phyloP scores from a whole-genome alignment of 805 yeast species.

The Kodamaea nitidulidarum region DNA sequence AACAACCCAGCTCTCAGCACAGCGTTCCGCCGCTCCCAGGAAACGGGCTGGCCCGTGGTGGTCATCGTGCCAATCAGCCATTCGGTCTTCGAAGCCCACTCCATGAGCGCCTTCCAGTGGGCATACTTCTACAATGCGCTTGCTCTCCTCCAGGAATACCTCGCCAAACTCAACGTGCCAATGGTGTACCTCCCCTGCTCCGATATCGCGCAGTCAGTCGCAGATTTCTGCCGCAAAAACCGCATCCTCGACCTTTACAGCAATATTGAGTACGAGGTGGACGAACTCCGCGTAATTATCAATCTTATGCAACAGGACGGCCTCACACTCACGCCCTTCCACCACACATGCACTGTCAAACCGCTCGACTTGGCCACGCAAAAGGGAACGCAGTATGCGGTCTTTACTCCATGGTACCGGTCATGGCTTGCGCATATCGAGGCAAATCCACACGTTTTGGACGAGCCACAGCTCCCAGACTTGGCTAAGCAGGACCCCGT shows the following conservation, averaged over 20 bases:
- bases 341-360: slow-evolving; percentile 40
- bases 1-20: slow-evolving; percentile 42
- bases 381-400: slow-evolving; percentile 37
- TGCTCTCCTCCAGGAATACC: slow-evolving; percentile 22
- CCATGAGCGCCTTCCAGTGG: slow-evolving; percentile 40
- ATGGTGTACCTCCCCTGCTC: slow-evolving; percentile 34
- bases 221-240: slow-evolving; percentile 21
- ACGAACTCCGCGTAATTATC: slow-evolving; percentile 35
- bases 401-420: slow-evolving; percentile 43
- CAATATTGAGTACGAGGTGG: slow-evolving; percentile 43
- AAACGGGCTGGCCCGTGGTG: slow-evolving; percentile 30
- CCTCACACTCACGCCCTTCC: slow-evolving; percentile 14
- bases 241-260: slow-evolving; percentile 27
- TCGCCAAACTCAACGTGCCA: slow-evolving; percentile 35
- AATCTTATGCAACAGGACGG: slow-evolving; percentile 11
- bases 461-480: background rate
- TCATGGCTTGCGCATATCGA: slow-evolving; percentile 34
- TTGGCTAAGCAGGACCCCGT: background rate
- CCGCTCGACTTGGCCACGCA: slow-evolving; percentile 36
- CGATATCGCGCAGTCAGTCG: slow-evolving; percentile 23
- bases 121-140: slow-evolving; percentile 36
- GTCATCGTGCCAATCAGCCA: slow-evolving; percentile 41
- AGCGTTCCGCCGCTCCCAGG: slow-evolving; percentile 30
- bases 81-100: slow-evolving; percentile 40
- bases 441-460: slow-evolving; percentile 3